phyloP scores from a whole-genome alignment of 306 rosid species.

The Quillaja saponaria region DNA sequence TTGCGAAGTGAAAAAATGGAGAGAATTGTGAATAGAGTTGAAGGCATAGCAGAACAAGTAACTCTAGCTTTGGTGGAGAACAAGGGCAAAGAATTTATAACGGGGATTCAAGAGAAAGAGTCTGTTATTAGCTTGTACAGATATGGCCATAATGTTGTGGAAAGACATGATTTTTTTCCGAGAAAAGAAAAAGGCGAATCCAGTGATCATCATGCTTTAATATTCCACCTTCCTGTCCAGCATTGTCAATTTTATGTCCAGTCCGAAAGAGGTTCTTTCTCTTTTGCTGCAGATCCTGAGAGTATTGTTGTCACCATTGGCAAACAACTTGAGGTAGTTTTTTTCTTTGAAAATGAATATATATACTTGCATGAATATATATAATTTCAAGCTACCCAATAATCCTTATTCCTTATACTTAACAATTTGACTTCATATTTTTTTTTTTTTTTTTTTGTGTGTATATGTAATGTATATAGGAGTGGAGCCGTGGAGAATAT shows the following conservation, averaged over 20 bases:
- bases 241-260: slow-evolving; percentile 52
- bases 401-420: too few species aligned
- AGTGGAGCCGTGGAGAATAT: slow-evolving; percentile 51
- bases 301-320: slow-evolving; percentile 64
- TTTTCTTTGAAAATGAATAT: background rate
- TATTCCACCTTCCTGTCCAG: slow-evolving; percentile 67
- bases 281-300: slow-evolving; percentile 64
- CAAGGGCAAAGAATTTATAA: slow-evolving; percentile 31
- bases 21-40: slow-evolving; percentile 54
- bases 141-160: slow-evolving; percentile 44
- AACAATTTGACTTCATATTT: slow-evolving; percentile 13
- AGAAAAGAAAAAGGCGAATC: slow-evolving; percentile 19
- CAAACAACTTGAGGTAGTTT: slow-evolving; percentile 66
- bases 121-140: slow-evolving; percentile 45
- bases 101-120: slow-evolving; percentile 39
- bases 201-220: slow-evolving; percentile 50
- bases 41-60: slow-evolving; percentile 55
- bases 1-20: slow-evolving; percentile 54
- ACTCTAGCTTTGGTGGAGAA: slow-evolving; percentile 31
- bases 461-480: slow-evolving; percentile 52
- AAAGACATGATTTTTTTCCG: slow-evolving; percentile 20
- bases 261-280: slow-evolving; percentile 47
- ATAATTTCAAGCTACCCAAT: slow-evolving; percentile 7
- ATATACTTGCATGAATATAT: background rate
- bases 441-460: too few species aligned